Base-by-base conservation (phyloP, 768 basidiomycete species). In the Lactarius indigo region DNA sequence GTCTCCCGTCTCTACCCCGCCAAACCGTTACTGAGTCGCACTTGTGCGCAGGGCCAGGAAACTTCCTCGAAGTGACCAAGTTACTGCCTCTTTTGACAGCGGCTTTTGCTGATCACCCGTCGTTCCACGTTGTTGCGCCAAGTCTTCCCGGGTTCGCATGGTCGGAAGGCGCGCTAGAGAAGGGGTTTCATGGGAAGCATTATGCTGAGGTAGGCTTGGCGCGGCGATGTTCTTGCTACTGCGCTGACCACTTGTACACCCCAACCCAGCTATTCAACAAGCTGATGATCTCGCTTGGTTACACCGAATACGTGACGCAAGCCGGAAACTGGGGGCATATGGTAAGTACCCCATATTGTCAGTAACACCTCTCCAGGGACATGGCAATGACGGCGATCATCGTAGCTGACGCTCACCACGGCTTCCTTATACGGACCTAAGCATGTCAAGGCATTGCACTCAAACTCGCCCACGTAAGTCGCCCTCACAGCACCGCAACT, bases 1-100 rank as follows among this genome's bases (percentile, higher is more conserved):
- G 77, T 18, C 30, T 35, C 37, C 5, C 35, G 44, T 28, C 23
- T 15, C 17, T 42, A 26, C 23, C 18, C n/a, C 56, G 12, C 50
- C 18, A 13, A 20, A 15, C 6, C 18, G 10, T 20, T 39, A 15
- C 13, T 54, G 3, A 39, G 20, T 20, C 20, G 20, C 23, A 50
- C 35, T 37, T 18, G 7, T 50, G 20, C n/a, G 42, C 64, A 84
- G 85, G 85, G 85, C 83, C 84, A 13, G 35, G 35, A 37, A 37
- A 12, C 35, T 37, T 37, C 35, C 10, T 37, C 35, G 35, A 37
- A 37, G 12, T 37, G 35, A 37, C 35, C 12, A 37, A 37, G 8
- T 3, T 37, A 37, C 35, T 37, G 13, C 35, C 35, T 1, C 35
- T 37, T 13, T 37, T 37, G 35, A 37, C 35, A 2, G 35, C 35